Conservation (phyloP, 352 stramenopile genomes). For the Globisporangium alternatum region DNA sequence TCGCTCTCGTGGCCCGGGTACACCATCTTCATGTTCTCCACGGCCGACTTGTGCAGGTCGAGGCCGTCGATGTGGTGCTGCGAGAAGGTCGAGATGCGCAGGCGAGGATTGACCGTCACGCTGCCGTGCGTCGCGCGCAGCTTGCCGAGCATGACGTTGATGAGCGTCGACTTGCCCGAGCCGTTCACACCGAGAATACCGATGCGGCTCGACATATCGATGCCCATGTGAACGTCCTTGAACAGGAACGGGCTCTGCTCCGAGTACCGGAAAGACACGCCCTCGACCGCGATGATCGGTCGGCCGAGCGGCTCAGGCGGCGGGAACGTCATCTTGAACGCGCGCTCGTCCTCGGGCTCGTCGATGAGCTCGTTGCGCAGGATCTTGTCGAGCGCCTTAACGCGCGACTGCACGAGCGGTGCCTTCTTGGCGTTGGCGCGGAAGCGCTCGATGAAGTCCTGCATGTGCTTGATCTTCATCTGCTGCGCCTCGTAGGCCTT, state of each 20-base stretch:
- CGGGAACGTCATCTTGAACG: slow-evolving; percentile 95
- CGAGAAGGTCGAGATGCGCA: slow-evolving; percentile 95
- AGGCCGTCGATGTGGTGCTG: slow-evolving; percentile 96
- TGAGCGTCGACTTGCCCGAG: slow-evolving; percentile 94
- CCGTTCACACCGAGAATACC: slow-evolving; percentile 92
- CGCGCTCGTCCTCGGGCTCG: slow-evolving; percentile 90
- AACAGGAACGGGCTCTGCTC: slow-evolving; percentile 63
- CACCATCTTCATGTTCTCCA: slow-evolving; percentile 90
- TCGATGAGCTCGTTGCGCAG: slow-evolving; percentile 88
- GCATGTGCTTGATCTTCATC: slow-evolving; percentile 94
- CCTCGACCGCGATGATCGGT: slow-evolving; percentile 95
- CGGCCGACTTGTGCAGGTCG: slow-evolving; percentile 87
- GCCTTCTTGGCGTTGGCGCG: slow-evolving; percentile 94
- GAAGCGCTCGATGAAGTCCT: slow-evolving; percentile 98
- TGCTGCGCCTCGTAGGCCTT: slow-evolving; percentile 87
- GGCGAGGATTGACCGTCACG: slow-evolving; percentile 88
- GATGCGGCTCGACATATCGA: slow-evolving; percentile 95
- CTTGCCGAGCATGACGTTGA: slow-evolving; percentile 97
- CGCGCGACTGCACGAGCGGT: slow-evolving; percentile 94
- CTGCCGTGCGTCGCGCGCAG: slow-evolving; percentile 80
- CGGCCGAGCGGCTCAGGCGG: slow-evolving; percentile 92
- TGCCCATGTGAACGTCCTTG: slow-evolving; percentile 94
- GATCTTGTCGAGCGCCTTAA: slow-evolving; percentile 93
- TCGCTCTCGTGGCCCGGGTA: slow-evolving; percentile 83
- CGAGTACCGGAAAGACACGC: slow-evolving; percentile 75